Evolutionary conservation across 2,329 filamentous ascomycete genomes (phyloP), one percentile per base, ranked within the genome.

Genomic region (Reticulascus tulasneorum): DNA sequence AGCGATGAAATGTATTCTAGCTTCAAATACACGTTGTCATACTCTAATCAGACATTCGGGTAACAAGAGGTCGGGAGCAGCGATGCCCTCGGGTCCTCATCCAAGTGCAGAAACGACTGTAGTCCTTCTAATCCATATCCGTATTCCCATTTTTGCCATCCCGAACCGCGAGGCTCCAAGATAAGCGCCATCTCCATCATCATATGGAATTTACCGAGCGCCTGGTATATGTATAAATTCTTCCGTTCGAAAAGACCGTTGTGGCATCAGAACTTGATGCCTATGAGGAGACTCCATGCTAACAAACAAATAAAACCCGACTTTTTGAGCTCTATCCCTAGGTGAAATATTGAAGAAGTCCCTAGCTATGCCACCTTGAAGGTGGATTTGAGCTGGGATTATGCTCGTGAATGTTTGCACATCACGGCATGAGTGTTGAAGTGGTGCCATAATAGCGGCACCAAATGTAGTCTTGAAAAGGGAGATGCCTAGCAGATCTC

Each of bases 171-270:
- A 43, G 29, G 23, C 35, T 36, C 23, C 35, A 30, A 36, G 34
- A 30, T 31, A 35, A 38, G 33, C 42, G 42, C 40, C 42, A 15
- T 30, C n/a, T n/a, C n/a, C n/a, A 29, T 33, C 32, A 39, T 35
- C 42, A 17, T 19, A 37, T 23, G 22, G 26, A 19, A 18, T 21
- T 32, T 25, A 19, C 37, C 15, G 23, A 42, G 26, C 30, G 15
- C 23, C 35, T 42, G 40, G 40, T 40, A 40, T 36, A 36, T 31
- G 25, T 25, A 24, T 28, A n/a, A 29, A 24, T 36, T 33, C 40
- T n/a, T n/a, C n/a, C n/a, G n/a, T n/a, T n/a, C 39, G 35, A 40
- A 42, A 40, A 19, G 40, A 42, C 32, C 37, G 28, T 42, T 28
- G 37, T 29, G 31, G 29, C 23, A 29, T 36, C 24, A 21, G 10